These are phyloP conservation scores for Pleurotus tuber-regium DNA, from an alignment of 768 basidiomycete species.

Conservation along the genomic window DNA sequence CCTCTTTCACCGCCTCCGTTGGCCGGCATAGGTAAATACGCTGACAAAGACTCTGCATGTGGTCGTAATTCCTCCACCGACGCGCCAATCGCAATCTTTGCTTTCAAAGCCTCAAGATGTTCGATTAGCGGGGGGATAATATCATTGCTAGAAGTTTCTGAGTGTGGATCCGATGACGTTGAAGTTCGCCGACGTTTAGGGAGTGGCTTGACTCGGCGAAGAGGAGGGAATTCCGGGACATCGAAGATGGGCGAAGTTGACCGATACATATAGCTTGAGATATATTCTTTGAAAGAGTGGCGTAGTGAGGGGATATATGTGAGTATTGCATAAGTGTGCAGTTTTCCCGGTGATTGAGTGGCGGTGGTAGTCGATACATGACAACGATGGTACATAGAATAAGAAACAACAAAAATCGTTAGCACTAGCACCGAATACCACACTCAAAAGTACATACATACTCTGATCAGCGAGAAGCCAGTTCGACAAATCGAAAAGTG, in stretches of 20 bases:
- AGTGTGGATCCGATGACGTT: constrained; percentile 16
- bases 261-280: constrained; percentile 43
- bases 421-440: background rate
- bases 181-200: constrained; percentile 71
- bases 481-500: background rate
- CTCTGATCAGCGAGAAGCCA: constrained; percentile 3
- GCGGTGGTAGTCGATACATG: too few relatives aligned
- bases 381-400: too few relatives aligned
- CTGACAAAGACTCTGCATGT: constrained; percentile 55
- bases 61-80: constrained; percentile 56
- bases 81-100: constrained; percentile 16
- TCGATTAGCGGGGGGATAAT: constrained; percentile 17
- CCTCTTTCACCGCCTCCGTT: too few relatives aligned
- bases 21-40: constrained; percentile 25
- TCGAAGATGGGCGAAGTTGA: constrained; percentile 62
- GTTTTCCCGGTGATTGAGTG: background rate
- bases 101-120: constrained; percentile 7
- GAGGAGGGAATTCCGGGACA: constrained; percentile 57
- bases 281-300: constrained; percentile 9
- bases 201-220: constrained; percentile 72
- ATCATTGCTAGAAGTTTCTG: background rate
- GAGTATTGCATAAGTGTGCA: background rate
- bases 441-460: background rate
- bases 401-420: too few relatives aligned
- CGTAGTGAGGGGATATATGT: background rate